Evolutionary conservation across 306 rosid genomes (phyloP).

Genomic region (Hippophae rhamnoides): DNA sequence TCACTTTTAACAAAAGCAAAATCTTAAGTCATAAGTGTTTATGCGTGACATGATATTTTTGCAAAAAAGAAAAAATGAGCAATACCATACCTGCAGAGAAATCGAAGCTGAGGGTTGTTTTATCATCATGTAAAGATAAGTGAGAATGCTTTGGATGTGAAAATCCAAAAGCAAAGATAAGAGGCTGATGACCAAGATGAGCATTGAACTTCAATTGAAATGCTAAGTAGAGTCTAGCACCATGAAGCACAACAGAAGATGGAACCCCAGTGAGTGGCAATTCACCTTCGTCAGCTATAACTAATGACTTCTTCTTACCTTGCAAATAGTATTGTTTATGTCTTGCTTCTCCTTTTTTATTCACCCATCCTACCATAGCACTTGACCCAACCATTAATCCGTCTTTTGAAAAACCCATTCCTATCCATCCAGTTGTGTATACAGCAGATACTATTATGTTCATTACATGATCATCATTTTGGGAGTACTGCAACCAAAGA

Average conservation of each 20-base stretch:
- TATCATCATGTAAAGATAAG: constrained; percentile 52
- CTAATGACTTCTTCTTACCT: constrained; percentile 57
- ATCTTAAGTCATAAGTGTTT: too few relatives aligned
- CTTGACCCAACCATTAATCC: constrained; percentile 94
- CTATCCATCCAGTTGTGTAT: constrained; percentile 94
- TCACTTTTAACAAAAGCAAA: too few relatives aligned
- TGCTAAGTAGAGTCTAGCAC: constrained; percentile 77
- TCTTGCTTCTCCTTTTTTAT: constrained; percentile 72
- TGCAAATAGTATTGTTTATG: constrained; percentile 74
- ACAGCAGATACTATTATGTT: constrained; percentile 74
- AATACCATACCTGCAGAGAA: constrained; percentile 57
- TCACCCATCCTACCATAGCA: constrained; percentile 92
- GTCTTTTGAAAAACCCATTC: constrained; percentile 80
- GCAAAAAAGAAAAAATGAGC: too few relatives aligned
- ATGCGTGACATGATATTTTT: too few relatives aligned
- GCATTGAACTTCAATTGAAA: constrained; percentile 61
- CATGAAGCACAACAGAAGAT: constrained; percentile 72
- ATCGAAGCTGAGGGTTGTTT: constrained; percentile 53
- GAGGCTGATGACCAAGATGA: constrained; percentile 57
- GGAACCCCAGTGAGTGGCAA: constrained; percentile 79
- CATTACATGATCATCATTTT: constrained; percentile 46
- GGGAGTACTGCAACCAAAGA: constrained; percentile 49
- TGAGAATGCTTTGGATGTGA: constrained; percentile 51
- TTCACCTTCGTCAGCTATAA: constrained; percentile 76
- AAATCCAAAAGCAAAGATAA: constrained; percentile 66